phyloP scores from a whole-genome alignment of 2,329 filamentous ascomycete genomes.

The Claviceps pusilla region DNA sequence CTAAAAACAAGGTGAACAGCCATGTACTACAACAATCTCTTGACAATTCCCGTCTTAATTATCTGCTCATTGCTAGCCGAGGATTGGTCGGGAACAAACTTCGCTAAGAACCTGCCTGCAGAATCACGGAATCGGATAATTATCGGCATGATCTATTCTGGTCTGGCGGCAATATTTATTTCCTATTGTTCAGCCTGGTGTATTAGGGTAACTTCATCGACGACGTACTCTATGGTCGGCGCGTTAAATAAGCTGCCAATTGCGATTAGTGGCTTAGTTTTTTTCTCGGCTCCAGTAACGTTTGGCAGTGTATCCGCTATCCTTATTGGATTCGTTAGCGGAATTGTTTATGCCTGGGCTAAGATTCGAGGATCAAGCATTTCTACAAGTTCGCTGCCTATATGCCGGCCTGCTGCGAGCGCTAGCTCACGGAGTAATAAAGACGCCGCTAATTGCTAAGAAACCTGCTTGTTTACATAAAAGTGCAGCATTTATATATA shows the following conservation, averaged over 20 bases:
- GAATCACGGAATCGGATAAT: constrained; percentile 66
- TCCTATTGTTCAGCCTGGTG: constrained; percentile 99
- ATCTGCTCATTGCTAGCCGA: constrained; percentile 69
- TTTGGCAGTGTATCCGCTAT: constrained; percentile 87
- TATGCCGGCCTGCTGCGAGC: constrained; percentile 55
- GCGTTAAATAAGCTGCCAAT: constrained; percentile 96
- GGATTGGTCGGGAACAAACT: constrained; percentile 80
- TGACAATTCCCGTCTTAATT: constrained; percentile 85
- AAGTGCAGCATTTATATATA: too few species aligned
- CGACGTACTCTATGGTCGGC: constrained; percentile 97
- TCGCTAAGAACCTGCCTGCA: constrained; percentile 76
- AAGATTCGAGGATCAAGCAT: constrained; percentile 55
- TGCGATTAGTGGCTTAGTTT: constrained; percentile 78
- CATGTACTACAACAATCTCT: constrained; percentile 99
- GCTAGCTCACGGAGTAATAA: constrained; percentile 83
- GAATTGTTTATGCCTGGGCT: constrained; percentile 61
- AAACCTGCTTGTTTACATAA: too few species aligned
- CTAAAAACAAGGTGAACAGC: constrained; percentile 39
- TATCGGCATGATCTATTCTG: constrained; percentile 84
- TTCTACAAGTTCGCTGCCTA: constrained; percentile 52
- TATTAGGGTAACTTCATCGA: constrained; percentile 90
- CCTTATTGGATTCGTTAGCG: constrained; percentile 76
- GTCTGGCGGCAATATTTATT: constrained; percentile 87
- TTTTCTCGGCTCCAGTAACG: constrained; percentile 89
- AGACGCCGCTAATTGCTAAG: constrained; percentile 55